phyloP scores from a whole-genome alignment of 2,329 filamentous ascomycete genomes.

The Fusarium coffeatum region DNA sequence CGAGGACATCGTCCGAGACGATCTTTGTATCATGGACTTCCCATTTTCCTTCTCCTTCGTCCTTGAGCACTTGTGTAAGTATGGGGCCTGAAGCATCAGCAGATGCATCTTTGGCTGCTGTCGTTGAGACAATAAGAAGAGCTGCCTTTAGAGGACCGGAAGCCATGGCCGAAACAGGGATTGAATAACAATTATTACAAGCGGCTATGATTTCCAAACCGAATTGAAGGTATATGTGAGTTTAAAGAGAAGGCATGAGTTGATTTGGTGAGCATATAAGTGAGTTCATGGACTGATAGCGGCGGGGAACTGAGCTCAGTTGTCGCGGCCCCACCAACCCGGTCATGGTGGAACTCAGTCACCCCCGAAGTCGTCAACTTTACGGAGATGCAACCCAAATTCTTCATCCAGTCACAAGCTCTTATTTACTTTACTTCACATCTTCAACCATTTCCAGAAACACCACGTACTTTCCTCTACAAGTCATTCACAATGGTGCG shows the following conservation, averaged over 20 bases:
- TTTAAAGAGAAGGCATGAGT: too few species aligned
- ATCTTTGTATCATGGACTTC: constrained; percentile 75
- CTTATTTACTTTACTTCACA: constrained; percentile 4
- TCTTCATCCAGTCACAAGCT: constrained; percentile 22
- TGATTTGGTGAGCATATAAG: constrained; percentile 9
- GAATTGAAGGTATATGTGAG: too few species aligned
- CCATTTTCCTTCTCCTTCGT: constrained; percentile 78
- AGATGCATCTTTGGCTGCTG: constrained; percentile 81
- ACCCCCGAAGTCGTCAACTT: constrained; percentile 35
- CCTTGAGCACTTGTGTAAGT: constrained; percentile 75
- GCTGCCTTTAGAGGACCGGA: constrained; percentile 71
- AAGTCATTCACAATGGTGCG: constrained; percentile 77
- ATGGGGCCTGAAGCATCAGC: constrained; percentile 78
- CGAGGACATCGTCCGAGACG: constrained; percentile 78
- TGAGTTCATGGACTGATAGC: constrained; percentile 18
- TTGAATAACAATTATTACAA: not conserved
- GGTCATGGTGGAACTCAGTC: constrained; percentile 32
- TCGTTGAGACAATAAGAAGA: constrained; percentile 91
- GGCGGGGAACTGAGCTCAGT: constrained; percentile 33
- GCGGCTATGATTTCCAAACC: too few species aligned
- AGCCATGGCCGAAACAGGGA: constrained; percentile 38
- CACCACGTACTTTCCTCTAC: not conserved
- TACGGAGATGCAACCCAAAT: constrained; percentile 16
- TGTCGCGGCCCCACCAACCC: constrained; percentile 40
- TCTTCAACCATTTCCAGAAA: not conserved